Percentiles rank a stretch among this genome's conserved stretches.
These are phyloP conservation scores for Xylaria longipes DNA, from an alignment of 495 filamentous ascomycete genomes.

Conservation along the genomic window DNA sequence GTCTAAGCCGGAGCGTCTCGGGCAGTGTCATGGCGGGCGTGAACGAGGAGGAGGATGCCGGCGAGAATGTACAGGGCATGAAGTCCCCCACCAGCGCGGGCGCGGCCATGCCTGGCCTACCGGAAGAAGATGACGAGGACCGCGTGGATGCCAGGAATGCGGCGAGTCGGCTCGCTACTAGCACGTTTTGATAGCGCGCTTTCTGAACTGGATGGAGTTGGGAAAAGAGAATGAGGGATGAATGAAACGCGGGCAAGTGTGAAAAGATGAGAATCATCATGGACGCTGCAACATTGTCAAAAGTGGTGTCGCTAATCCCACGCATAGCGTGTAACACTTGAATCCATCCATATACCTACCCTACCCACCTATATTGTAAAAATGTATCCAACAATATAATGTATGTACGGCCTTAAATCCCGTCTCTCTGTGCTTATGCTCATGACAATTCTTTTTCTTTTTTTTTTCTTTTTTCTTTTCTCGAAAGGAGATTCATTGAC, in stretches of 20 bases:
- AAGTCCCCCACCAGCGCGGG: slow-evolving; percentile 54
- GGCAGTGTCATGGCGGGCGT: slow-evolving; percentile 65
- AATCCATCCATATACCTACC: slow-evolving; percentile 10
- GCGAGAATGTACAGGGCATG: slow-evolving; percentile 48
- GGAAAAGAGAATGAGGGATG: neutral
- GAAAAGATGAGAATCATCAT: slow-evolving; percentile 6
- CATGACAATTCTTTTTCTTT: neutral
- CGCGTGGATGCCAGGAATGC: slow-evolving; percentile 94
- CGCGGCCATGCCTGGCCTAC: slow-evolving; percentile 63
- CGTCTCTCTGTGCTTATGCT: neutral
- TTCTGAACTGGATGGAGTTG: neutral
- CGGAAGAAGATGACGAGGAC: slow-evolving; percentile 92
- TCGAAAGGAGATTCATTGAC: neutral
- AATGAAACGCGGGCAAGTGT: slow-evolving; percentile 23
- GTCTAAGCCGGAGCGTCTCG: slow-evolving; percentile 75
- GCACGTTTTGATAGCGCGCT: slow-evolving; percentile 71
- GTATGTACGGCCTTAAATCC: neutral
- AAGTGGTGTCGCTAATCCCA: slow-evolving; percentile 6
- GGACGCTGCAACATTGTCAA: slow-evolving; percentile 7
- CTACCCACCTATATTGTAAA: neutral
- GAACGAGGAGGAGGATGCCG: slow-evolving; percentile 54
- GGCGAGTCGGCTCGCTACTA: slow-evolving; percentile 88
- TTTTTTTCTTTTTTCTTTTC: neutral
- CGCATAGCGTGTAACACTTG: slow-evolving; percentile 15
- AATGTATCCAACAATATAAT: slow-evolving; percentile 18